Evolutionary conservation across 73 alveolate genomes (phyloP), one percentile per base, ranked within the genome.

Genomic region (Symbiodinium pilosum): DNA sequence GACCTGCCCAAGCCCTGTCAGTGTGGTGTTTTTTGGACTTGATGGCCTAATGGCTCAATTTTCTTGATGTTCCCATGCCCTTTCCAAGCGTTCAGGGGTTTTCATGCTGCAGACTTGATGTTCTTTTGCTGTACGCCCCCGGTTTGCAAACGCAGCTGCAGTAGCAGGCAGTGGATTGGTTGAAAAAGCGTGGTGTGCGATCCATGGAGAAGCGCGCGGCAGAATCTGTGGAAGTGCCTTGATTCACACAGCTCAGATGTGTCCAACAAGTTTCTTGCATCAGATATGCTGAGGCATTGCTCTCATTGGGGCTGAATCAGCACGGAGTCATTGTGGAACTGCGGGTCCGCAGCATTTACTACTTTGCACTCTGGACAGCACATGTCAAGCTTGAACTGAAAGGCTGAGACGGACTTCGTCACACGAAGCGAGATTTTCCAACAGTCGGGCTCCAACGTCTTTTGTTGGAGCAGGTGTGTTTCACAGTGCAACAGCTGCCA

Each of bases 371-470:
- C n/a, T n/a, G n/a, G n/a, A n/a, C n/a, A n/a, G n/a, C n/a, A n/a
- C n/a, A n/a, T n/a, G 32, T 11, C 8, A 21, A 68, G 7, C 8
- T 4, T n/a, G 43, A 39, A 77, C 52, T 51, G 26, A 40, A 26
- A 73, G 93, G 98, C 98, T 3, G 98, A 93, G 85, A 93, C 98
- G 20, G 98, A 93, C 84, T 93, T 93, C 88, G 98, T 93, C 69
- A 93, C 98, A 1, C 92, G 98, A 18, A 93, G 84, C 54, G 93
- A 93, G 38, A 68, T 93, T 39, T 93, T 75, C 18, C 98, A 93
- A 86, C 91, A 93, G 98, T 32, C 30, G 20, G 84, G 47, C 34
- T 30, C 85, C 30, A 3, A 56, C 6, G 69, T 34, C n/a, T n/a
- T n/a, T n/a, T n/a, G n/a, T n/a, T n/a, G n/a, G n/a, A n/a, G 16